phyloP scores from a whole-genome alignment of 164 flowering plant genomes.

The Akebia trifoliata region DNA sequence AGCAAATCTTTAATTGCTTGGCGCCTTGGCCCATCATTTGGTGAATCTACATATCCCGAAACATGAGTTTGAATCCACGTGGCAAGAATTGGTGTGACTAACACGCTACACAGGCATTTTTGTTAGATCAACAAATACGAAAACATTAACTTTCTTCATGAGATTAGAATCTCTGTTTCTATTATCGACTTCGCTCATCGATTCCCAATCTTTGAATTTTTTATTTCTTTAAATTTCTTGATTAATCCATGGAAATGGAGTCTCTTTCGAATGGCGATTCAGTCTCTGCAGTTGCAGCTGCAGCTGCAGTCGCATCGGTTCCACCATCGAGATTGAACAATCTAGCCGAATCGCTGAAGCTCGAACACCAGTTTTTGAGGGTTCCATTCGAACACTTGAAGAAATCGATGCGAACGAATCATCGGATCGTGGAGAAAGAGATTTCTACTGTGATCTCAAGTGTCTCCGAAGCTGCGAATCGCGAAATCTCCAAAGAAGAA shows the following conservation, averaged over 20 bases:
- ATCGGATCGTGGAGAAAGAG: slow-evolving; percentile 78
- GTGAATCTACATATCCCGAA: no score
- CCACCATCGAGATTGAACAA: slow-evolving; percentile 36
- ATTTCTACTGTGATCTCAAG: slow-evolving; percentile 59
- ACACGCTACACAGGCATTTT: no score
- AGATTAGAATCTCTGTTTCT: background rate
- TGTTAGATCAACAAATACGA: no score
- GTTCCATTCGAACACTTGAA: slow-evolving; percentile 93
- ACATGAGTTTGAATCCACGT: no score
- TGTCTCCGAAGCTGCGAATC: slow-evolving; percentile 45
- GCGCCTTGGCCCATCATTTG: no score
- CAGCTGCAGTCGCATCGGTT: background rate
- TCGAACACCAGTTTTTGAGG: slow-evolving; percentile 81
- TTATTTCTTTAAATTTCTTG: no score
- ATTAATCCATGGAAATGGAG: slow-evolving; percentile 7
- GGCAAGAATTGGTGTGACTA: no score
- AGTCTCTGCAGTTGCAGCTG: slow-evolving; percentile 11
- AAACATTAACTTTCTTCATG: no score
- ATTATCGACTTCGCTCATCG: background rate
- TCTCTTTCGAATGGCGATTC: slow-evolving; percentile 8
- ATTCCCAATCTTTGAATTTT: no score
- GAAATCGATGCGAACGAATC: slow-evolving; percentile 74
- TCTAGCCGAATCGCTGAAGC: slow-evolving; percentile 64
- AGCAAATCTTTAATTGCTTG: no score
- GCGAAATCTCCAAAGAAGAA: slow-evolving; percentile 46